These are phyloP conservation scores for Trichosporon inkin DNA, from an alignment of 1,284 basidiomycete species.

Conservation along the genomic window DNA sequence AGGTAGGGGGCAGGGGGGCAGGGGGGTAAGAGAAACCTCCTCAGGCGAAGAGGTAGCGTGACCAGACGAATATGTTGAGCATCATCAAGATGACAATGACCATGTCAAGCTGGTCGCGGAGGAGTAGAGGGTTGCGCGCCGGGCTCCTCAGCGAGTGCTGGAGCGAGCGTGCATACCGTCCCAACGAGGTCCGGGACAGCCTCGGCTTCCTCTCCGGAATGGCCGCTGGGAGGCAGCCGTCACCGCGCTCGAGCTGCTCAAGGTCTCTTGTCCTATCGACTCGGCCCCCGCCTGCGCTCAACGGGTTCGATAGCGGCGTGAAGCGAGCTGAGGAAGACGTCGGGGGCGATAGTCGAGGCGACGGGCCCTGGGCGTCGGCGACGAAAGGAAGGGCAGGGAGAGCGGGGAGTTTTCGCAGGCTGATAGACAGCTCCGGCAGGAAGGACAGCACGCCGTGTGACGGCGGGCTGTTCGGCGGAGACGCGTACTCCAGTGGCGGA, in stretches of 20 bases:
- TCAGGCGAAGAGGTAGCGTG: conserved; percentile 2
- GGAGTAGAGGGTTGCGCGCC: neutral
- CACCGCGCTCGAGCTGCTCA: neutral
- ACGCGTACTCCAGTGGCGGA: neutral
- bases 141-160: neutral
- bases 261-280: neutral
- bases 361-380: neutral
- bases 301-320: neutral
- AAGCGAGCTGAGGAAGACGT: neutral
- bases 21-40: no score
- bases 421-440: neutral
- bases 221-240: neutral
- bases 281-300: neutral
- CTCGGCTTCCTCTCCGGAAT: neutral
- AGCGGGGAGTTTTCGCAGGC: neutral
- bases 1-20: no score
- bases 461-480: neutral
- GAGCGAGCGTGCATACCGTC: neutral
- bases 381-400: neutral
- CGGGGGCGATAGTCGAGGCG: neutral
- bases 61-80: conserved; percentile 4
- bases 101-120: neutral
- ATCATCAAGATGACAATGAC: neutral
- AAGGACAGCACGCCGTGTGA: neutral
- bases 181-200: neutral